These are phyloP conservation scores for Favolaschia claudopus DNA, from an alignment of 768 basidiomycete genomes.

Conservation along the genomic window DNA sequence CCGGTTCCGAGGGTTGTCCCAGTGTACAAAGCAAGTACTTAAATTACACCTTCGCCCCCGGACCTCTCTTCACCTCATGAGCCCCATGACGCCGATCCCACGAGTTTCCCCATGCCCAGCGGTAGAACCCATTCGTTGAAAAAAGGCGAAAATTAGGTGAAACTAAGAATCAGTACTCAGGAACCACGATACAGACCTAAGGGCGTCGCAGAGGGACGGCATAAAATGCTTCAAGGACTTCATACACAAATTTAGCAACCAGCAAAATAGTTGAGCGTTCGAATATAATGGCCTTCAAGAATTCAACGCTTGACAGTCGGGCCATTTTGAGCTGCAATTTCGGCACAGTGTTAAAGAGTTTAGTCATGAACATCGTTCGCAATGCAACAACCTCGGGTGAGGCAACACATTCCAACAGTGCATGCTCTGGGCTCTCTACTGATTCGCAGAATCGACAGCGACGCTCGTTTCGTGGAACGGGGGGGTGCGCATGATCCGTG, in stretches of 20 bases:
- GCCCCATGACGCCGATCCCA: too few relatives aligned
- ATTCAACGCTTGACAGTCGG: not conserved
- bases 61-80: too few relatives aligned
- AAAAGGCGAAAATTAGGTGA: too few relatives aligned
- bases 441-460: not conserved
- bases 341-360: not conserved
- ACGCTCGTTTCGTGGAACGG: not conserved
- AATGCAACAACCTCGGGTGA: not conserved
- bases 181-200: too few relatives aligned
- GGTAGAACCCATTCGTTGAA: too few relatives aligned
- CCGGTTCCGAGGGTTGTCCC: too few relatives aligned
- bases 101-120: too few relatives aligned
- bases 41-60: too few relatives aligned
- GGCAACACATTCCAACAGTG: not conserved
- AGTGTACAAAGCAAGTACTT: too few relatives aligned
- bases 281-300: conserved; percentile 4
- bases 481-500: not conserved
- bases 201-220: too few relatives aligned
- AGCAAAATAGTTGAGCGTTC: not conserved
- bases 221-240: not conserved
- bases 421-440: conserved; percentile 2
- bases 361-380: not conserved
- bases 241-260: conserved; percentile 1
- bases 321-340: not conserved
- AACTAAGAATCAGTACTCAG: too few relatives aligned